phyloP scores from a whole-genome alignment of 306 rosid species.

The Cucumis melo region DNA sequence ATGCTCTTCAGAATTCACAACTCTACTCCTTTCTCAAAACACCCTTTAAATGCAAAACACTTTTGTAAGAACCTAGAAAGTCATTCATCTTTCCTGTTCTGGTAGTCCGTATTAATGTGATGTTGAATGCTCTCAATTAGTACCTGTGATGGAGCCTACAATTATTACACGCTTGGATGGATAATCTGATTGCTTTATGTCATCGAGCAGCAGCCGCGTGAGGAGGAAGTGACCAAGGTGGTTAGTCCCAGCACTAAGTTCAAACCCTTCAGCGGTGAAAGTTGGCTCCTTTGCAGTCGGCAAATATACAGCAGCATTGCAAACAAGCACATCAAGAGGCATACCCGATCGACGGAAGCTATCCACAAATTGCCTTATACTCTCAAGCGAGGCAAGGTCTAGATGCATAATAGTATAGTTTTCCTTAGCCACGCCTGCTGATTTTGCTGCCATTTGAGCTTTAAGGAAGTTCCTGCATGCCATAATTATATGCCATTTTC shows the following conservation, averaged over 20 bases:
- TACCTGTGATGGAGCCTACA: constrained; percentile 95
- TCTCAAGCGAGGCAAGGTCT: constrained; percentile 86
- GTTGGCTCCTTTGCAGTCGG: constrained; percentile 95
- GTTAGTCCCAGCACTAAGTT: constrained; percentile 83
- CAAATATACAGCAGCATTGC: constrained; percentile 85
- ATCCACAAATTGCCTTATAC: constrained; percentile 80
- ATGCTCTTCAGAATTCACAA: too few relatives aligned
- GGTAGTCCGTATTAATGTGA: neutral
- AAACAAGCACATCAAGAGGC: constrained; percentile 74
- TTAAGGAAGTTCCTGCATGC: constrained; percentile 98
- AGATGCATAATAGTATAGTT: constrained; percentile 74
- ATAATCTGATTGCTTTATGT: constrained; percentile 65
- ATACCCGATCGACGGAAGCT: constrained; percentile 43
- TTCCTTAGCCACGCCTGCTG: constrained; percentile 70
- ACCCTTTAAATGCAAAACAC: too few relatives aligned
- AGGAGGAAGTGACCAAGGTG: constrained; percentile 93
- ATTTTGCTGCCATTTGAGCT: constrained; percentile 80
- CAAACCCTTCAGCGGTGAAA: constrained; percentile 89
- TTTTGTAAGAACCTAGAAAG: neutral
- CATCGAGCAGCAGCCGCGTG: constrained; percentile 58
- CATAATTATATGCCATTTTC: constrained; percentile 91
- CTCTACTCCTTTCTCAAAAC: too few relatives aligned
- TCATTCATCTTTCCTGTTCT: neutral
- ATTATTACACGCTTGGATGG: constrained; percentile 77
- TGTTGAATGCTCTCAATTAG: neutral